phyloP scores from a whole-genome alignment of 2,329 filamentous ascomycete species.

The Xylaria sp. region DNA sequence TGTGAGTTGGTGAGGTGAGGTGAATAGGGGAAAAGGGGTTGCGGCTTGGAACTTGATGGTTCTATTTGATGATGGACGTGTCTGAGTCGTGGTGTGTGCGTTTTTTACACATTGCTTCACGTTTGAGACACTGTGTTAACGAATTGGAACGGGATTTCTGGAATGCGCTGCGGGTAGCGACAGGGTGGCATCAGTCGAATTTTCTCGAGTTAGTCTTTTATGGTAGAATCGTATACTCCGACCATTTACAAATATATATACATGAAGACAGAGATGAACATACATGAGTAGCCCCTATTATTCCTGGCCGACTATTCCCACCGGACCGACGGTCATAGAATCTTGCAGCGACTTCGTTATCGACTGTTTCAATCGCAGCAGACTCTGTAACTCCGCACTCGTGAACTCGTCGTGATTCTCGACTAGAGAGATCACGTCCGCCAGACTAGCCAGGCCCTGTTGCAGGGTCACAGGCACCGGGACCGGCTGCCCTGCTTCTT shows the following conservation, averaged over 20 bases:
- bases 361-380: neutral
- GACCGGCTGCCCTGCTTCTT: neutral
- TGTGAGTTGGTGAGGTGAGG: constrained; percentile 36
- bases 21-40: neutral
- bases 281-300: too few relatives aligned
- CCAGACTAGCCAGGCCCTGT: neutral
- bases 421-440: neutral
- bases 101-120: too few relatives aligned
- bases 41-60: neutral
- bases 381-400: neutral
- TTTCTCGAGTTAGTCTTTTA: too few relatives aligned
- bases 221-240: too few relatives aligned
- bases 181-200: too few relatives aligned
- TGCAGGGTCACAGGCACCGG: neutral
- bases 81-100: too few relatives aligned
- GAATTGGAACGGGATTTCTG: too few relatives aligned
- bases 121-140: too few relatives aligned
- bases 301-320: neutral
- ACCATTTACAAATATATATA: too few relatives aligned
- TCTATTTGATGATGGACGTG: too few relatives aligned
- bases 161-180: too few relatives aligned
- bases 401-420: neutral
- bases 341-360: neutral
- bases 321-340: neutral
- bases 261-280: too few relatives aligned